Evolutionary conservation across 371 early-diverging fungal genomes (phyloP), one percentile per base, ranked within the genome.

Genomic region (Zychaea mexicana): DNA sequence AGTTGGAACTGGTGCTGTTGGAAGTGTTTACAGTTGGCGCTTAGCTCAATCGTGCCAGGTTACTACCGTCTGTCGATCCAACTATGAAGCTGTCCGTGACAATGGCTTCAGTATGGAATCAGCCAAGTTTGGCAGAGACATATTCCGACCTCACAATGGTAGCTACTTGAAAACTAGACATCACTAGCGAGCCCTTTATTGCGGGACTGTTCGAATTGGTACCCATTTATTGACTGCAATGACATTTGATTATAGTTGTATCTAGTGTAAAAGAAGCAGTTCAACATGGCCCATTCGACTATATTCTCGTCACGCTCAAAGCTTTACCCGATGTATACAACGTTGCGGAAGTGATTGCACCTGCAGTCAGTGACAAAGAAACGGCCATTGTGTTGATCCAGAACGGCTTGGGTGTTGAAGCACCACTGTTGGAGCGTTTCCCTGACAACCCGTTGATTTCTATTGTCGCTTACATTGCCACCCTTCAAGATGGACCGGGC

Each of bases 1-100:
- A 89, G 90, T 94, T 33, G 94, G 94, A 31, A 85, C 88, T n/a
- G 94, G 94, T 7, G 94, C 92, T 32, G 77, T 94, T 28, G 94
- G 93, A 33, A 83, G 88, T 32, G 77, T 90, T 62, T 91, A 88
- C 68, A 87, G 84, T 13, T 89, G 88, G 83, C 84, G 91, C 47
- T 76, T 94, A 55, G 81, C 90, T 24, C 73, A 80, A 38, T 71
- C 83, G 17, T 84, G 82, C 22, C 65, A 80, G 15, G 87, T 93
- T 26, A 89, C 90, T 0, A 74, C 88, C 12, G 92, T 95, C 1
- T 94, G 94, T 73, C 87, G 95, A 26, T 92, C 92, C 45, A 94
- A 93, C 74, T 93, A 86, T 68, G 77, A 84, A 22, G 65, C 66
- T 9, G 92, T 92, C 30, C 73, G 70, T 28, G 52, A 70, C 19